These are phyloP conservation scores for Colletotrichum incanum DNA, from an alignment of 2,329 filamentous ascomycete species.

Conservation along the genomic window DNA sequence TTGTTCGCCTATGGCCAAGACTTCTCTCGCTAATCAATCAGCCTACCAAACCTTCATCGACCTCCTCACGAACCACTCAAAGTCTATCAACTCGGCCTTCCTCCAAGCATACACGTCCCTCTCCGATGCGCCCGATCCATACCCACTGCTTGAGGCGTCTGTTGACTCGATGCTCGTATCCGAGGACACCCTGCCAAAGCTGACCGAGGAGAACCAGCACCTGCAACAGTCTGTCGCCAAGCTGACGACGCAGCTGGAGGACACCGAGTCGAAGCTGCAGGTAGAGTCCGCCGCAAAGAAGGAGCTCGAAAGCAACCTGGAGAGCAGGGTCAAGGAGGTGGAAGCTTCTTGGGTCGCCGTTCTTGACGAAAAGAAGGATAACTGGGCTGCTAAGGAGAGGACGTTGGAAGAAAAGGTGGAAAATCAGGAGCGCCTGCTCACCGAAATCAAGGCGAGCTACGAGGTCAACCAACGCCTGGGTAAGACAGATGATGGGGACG, in stretches of 20 bases:
- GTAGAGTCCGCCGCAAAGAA: slow-evolving; percentile 81
- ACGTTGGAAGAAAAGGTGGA: slow-evolving; percentile 93
- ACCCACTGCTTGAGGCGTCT: slow-evolving; percentile 94
- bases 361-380: slow-evolving; percentile 92
- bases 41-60: slow-evolving; percentile 99
- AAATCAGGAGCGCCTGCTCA: slow-evolving; percentile 91
- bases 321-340: slow-evolving; percentile 88
- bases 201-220: slow-evolving; percentile 90
- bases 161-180: slow-evolving; percentile 94
- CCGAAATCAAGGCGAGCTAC: slow-evolving; percentile 96
- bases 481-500: slow-evolving; percentile 76
- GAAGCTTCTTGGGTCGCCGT: slow-evolving; percentile 93
- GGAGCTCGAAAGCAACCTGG: slow-evolving; percentile 82
- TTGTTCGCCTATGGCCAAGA: slow-evolving; percentile 8
- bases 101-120: slow-evolving; percentile 93
- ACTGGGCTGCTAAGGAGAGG: slow-evolving; percentile 96
- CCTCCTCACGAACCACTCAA: slow-evolving; percentile 94
- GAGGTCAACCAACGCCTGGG: slow-evolving; percentile 94
- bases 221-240: slow-evolving; percentile 84
- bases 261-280: slow-evolving; percentile 85
- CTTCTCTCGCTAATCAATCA: slow-evolving; percentile 52
- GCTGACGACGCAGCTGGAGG: slow-evolving; percentile 86
- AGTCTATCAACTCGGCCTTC: slow-evolving; percentile 93
- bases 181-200: slow-evolving; percentile 91
- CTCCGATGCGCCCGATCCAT: slow-evolving; percentile 96